Evolutionary conservation across 768 basidiomycete genomes (phyloP), one percentile per base, ranked within the genome.

Genomic region (Boletus barrowsii): DNA sequence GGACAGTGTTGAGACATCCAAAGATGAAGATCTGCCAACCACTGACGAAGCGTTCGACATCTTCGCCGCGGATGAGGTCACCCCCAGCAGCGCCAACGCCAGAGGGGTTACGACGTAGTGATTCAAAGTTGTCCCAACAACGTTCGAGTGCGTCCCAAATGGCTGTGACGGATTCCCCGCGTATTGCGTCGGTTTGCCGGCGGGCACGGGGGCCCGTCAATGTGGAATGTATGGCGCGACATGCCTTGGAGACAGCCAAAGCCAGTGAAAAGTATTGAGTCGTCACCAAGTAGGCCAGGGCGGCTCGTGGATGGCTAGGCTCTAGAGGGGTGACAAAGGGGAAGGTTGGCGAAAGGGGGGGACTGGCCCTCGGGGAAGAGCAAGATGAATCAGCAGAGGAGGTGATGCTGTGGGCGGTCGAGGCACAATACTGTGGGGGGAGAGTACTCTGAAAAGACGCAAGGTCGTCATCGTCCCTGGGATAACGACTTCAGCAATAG

Each of bases 11-110:
- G 67, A 93, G 80, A 68, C 89, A 92, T 70, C 95, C 91, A 60
- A 96, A 96, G 58, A 95, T 85, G 71, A 90, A 93, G 51, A 93
- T 87, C 80, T 90, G 88, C 93, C 93, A 96, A 33, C 87, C 85
- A 63, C 88, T 85, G 42, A 87, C 84, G 66, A 89, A 94, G 53
- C 86, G 71, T 50, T 82, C 79, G 33, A 82, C 69, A 49, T 86
- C 84, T 57, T 83, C 82, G 8, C 70, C 64, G 10, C 78, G 75
- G 32, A 80, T 56, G 24, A 71, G 52, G 29, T 60, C 66, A 29
- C 64, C 62, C 32, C 67, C 67, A 7, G 73, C 68, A 17, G 68
- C 61, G 42, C 79, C 77, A 35, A 79, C 71, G 45, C 77, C 76
- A 29, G 72, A 67, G 30, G 72, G 70, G 20, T 75, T 72, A 35